Evolutionary conservation across 2,329 filamentous ascomycete species (phyloP).

Genomic region (Paracorniculantispora psalliotae): DNA sequence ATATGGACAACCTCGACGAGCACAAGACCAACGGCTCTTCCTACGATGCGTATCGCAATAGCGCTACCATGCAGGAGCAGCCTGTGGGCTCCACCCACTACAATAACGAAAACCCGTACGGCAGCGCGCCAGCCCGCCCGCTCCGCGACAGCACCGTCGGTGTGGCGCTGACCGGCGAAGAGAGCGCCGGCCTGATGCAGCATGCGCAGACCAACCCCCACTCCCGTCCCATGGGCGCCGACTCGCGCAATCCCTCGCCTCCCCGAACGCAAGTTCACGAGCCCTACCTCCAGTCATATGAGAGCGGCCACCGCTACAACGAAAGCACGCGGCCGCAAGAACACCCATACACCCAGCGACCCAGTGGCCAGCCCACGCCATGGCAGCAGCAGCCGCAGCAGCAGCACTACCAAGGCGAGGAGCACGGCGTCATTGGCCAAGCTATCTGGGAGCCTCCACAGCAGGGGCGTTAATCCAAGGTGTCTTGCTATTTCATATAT

Average conservation of each 20-base stretch:
- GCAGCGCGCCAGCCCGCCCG: constrained; percentile 25
- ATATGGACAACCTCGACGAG: constrained; percentile 35
- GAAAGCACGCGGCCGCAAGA: not conserved
- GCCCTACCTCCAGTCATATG: constrained; percentile 7
- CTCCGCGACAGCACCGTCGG: constrained; percentile 16
- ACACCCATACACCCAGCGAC: constrained; percentile 4
- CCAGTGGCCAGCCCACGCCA: not conserved
- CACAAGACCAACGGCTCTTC: constrained; percentile 18
- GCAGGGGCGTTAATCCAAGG: not conserved
- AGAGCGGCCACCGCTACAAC: not conserved
- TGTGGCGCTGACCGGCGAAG: constrained; percentile 24
- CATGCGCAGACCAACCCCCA: constrained; percentile 28
- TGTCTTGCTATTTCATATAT: not conserved
- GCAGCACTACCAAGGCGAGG: constrained; percentile 1
- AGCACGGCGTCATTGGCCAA: constrained; percentile 14
- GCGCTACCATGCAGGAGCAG: constrained; percentile 29
- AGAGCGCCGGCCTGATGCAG: constrained; percentile 41
- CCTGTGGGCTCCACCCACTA: constrained; percentile 31
- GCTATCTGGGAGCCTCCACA: constrained; percentile 12
- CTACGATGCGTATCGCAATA: constrained; percentile 21
- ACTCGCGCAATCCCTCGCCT: not conserved
- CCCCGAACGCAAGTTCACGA: constrained; percentile 9
- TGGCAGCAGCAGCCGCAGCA: constrained; percentile 10
- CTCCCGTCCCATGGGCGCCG: not conserved
- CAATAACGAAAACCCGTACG: constrained; percentile 35